These are phyloP conservation scores for Leishmania major DNA, from an alignment of 208 protist genomes.

Conservation along the genomic window DNA sequence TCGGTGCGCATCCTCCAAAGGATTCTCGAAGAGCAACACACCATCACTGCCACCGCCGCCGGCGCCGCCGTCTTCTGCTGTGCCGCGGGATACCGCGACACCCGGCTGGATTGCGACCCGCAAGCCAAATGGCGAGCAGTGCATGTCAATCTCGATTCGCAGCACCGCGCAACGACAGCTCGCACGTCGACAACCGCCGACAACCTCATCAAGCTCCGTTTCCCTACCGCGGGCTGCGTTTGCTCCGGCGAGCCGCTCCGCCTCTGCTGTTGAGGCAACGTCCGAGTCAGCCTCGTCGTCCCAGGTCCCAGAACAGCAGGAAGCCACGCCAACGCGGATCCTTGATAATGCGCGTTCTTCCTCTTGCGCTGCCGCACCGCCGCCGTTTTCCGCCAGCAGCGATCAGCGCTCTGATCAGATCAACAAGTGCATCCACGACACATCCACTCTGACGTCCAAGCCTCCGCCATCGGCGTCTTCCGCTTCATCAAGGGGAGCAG, in stretches of 20 bases:
- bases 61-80: neutral
- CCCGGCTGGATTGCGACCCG: constrained; percentile 21
- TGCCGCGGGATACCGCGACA: neutral
- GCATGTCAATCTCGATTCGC: constrained; percentile 78
- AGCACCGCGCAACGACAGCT: constrained; percentile 33
- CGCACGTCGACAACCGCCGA: constrained; percentile 11
- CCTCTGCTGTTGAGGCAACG: neutral
- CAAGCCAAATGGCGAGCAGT: constrained; percentile 29
- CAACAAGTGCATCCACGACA: neutral
- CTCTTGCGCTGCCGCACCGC: neutral
- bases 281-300: neutral
- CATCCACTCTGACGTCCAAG: neutral
- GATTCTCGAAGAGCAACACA: neutral
- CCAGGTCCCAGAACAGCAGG: neutral
- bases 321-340: neutral
- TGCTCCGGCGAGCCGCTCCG: neutral
- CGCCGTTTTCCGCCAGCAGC: neutral
- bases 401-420: neutral
- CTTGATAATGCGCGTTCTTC: neutral
- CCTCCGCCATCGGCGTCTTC: neutral
- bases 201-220: neutral
- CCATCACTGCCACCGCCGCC: neutral
- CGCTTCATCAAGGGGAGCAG: neutral
- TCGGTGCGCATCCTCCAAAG: constrained; percentile 2
- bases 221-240: neutral